Base-by-base conservation (phyloP, 441 rosid species). In the Hura crepitans region DNA sequence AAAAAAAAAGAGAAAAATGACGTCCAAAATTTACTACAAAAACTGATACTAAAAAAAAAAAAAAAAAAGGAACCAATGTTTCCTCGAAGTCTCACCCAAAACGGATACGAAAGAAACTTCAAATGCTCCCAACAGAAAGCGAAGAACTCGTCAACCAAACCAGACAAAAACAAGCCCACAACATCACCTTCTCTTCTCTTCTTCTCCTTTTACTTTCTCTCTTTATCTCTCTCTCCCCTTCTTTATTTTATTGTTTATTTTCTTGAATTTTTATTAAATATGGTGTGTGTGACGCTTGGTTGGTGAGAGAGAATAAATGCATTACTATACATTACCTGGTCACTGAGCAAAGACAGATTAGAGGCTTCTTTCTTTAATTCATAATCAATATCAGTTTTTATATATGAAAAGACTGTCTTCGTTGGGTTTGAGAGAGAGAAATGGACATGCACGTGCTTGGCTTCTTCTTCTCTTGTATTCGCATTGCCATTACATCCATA, bases 251-350 rank as follows among this genome's bases (percentile, higher is more conserved):
- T 66, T 12, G 6, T 11, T 53, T 23, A 2, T 42, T 42, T 13
- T 42, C 3, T 22, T 10, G 12, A 7, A 22, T 6, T 6, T 25
- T 25, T 6, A 23, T 55, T 2, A 11, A 25, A 8, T 22, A 30
- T 56, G 68, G 75, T 72, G 73, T 12, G 37, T 28, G 61, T 56
- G 81, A 51, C 64, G 74, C 73, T 61, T 66, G 81, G 89, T 89
- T 81, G 92, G 87, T 89, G 85, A 70, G 81, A 72, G 81, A 75
- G 85, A 85, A 83, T 91, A 84, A 91, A 89, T 84, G 86, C 84
- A 65, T 66, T 57, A 5, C 71, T 30, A 31, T 37, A 45, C n/a
- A n/a, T n/a, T n/a, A n/a, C 20, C 6, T 5, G 57, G 45, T 69
- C 77, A 73, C 66, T 75, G 65, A 74, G 73, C 70, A 65, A 69